A percentile compares a stretch with the other conserved stretches of the same genome.
Conservation (phyloP, 2,329 filamentous ascomycete genomes). For the Pyricularia sp. region DNA sequence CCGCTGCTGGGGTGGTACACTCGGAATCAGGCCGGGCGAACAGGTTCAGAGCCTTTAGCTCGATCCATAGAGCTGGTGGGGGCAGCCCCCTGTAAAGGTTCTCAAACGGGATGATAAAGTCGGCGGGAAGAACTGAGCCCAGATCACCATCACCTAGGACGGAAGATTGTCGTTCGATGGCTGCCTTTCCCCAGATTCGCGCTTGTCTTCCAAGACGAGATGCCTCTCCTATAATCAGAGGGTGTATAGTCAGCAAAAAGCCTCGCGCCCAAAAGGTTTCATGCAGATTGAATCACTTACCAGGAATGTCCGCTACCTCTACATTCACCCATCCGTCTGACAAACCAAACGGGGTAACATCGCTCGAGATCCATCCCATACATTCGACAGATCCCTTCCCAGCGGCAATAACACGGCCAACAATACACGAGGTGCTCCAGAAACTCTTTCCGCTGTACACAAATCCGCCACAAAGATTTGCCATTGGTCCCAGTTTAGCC, state of each 20-base stretch:
- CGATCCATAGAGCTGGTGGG: slow-evolving; percentile 29
- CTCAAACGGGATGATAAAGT: slow-evolving; percentile 54
- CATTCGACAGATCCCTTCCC: slow-evolving; percentile 53
- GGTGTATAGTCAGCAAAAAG: background rate
- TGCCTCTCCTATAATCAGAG: background rate
- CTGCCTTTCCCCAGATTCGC: slow-evolving; percentile 51
- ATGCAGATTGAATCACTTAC: slow-evolving; percentile 24
- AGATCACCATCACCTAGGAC: slow-evolving; percentile 50
- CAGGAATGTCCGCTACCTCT: slow-evolving; percentile 41
- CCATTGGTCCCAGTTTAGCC: slow-evolving; percentile 46
- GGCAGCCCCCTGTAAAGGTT: slow-evolving; percentile 42
- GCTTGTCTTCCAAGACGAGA: slow-evolving; percentile 38
- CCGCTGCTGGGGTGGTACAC: slow-evolving; percentile 32
- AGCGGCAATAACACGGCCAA: slow-evolving; percentile 55
- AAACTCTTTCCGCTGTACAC: slow-evolving; percentile 56
- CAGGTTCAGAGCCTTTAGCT: slow-evolving; percentile 41
- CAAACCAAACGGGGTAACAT: slow-evolving; percentile 41
- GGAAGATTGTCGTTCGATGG: slow-evolving; percentile 49
- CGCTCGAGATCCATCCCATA: slow-evolving; percentile 60
- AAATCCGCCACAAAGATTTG: slow-evolving; percentile 56
- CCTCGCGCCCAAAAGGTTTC: background rate
- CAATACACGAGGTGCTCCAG: slow-evolving; percentile 58
- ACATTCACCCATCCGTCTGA: slow-evolving; percentile 51
- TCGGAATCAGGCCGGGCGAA: slow-evolving; percentile 32
- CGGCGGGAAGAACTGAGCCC: slow-evolving; percentile 45